Base-by-base conservation (phyloP, 2,329 filamentous ascomycete species). In the Stemphylium lycopersici region DNA sequence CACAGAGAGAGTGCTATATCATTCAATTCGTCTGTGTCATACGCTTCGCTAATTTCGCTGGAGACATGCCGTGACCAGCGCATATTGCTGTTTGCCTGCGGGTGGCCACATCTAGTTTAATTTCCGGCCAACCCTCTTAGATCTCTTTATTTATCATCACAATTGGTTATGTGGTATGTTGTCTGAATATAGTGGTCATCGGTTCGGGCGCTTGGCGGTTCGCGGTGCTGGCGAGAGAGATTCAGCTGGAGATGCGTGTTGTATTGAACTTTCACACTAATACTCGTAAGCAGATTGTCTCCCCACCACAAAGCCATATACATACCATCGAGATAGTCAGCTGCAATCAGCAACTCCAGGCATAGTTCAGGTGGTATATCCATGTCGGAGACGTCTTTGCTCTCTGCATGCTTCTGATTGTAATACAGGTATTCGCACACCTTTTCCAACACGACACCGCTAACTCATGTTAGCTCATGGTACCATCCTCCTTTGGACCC, bases 351-450 rank as follows among this genome's bases (percentile, higher is more conserved):
- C 56, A 93, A 75, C 77, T 93, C 90, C 38, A 93, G 80, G 65
- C 89, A 92, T 44, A 93, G 79, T 77, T 93, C 89, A 26, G 89
- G 85, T 11, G 89, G 89, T 54, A 93, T 88, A 13, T 92, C 89
- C 86, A 92, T 89, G 68, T 93, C 90, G 4, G 88, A 86, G 16
- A 92, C 89, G 65, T 91, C 87, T 63, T 88, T 86, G 62, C 80
- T 80, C 62, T 91, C 83, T 46, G 83, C 83, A 75, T 90, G 83
- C 67, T 87, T 88, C 76, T 91, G 87, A 79, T 89, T 90, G 79
- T 92, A 93, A 71, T 91, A 90, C 58, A 92, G 87, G 76, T 93
- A 93, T 76, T 93, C 89, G 73, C 87, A 89, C 29, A 93, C 87
- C 71, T 91, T 91, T 73, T 93, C 90, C 2, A 93, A 84, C 5